A percentile compares a stretch with the other conserved stretches of the same genome.
Conservation (phyloP, 2,329 filamentous ascomycete genomes). For the Neonectria hederae region DNA sequence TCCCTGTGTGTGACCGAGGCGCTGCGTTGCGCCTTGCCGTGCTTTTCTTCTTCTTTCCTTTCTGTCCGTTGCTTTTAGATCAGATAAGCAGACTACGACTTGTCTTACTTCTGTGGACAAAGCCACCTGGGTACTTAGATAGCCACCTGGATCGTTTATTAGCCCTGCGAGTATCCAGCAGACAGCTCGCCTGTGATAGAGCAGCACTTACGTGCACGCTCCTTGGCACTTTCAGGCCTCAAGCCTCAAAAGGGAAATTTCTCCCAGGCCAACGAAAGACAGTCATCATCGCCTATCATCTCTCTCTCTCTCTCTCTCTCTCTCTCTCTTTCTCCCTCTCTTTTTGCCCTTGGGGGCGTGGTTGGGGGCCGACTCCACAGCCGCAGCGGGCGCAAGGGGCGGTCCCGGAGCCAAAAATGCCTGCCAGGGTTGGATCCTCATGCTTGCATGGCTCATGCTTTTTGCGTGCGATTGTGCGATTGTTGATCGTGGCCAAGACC, state of each 20-base stretch:
- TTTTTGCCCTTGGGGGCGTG: constrained; percentile 21
- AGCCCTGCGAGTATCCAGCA: not conserved
- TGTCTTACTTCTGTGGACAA: not conserved
- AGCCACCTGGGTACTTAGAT: too few species aligned
- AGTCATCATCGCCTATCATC: not conserved
- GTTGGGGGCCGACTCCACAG: constrained; percentile 35
- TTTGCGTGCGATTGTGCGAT: constrained; percentile 2
- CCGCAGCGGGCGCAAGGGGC: constrained; percentile 38
- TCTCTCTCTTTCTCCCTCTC: not conserved
- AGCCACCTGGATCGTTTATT: too few species aligned
- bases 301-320: not conserved
- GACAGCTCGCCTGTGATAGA: not conserved
- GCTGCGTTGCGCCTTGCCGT: constrained; percentile 7
- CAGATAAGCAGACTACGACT: not conserved
- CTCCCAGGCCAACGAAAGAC: not conserved
- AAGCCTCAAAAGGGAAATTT: not conserved
- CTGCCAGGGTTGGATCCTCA: constrained; percentile 26
- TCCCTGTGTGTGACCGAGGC: constrained; percentile 4
- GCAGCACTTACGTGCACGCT: not conserved
- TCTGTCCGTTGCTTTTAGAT: not conserved
- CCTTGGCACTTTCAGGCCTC: not conserved
- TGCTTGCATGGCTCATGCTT: constrained; percentile 9
- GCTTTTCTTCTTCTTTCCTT: constrained; percentile 7
- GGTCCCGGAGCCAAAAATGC: constrained; percentile 22
- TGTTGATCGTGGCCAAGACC: constrained; percentile 35